Base-by-base conservation (phyloP, 129 eudicot species). In the Chrysanthemum seticuspe region DNA sequence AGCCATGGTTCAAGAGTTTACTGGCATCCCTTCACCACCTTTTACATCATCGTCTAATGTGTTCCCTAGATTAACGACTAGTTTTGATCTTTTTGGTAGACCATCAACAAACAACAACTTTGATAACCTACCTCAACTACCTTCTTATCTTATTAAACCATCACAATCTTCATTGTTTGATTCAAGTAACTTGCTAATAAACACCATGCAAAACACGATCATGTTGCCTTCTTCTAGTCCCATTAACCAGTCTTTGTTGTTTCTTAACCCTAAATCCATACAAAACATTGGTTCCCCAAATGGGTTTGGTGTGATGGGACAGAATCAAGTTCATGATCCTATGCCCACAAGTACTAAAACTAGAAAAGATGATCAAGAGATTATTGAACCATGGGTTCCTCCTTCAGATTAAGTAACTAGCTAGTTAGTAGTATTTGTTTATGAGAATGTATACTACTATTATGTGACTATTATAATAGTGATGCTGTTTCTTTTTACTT, bases 1-100 rank as follows among this genome's bases (percentile, higher is more conserved):
- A 76, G 95, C 93, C 76, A 92, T 92, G 98, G 98, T 92, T 25
- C 98, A 92, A 61, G 96, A 92, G 49, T 89, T 89, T 45, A 92
- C 98, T 1, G 98, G 98, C 60, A 85, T 92, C 31, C 96, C 98
- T 10, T 79, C 89, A 2, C 91, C 91, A 2, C 96, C 98, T 0
- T 87, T 89, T 36, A 18, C 83, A 1, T 48, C 78, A 19, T 74
- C 80, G 8, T 76, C 87, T 84, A 0, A 4, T 80, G 7, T 76
- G 79, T 62, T 45, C 67, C 68, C 79, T 2, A 80, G 91, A 57
- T 51, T 61, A 50, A 27, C 18, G 21, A 57, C 59, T 13, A 76
- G 87, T 65, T 75, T 87, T 48, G 98, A 87, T 80, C 77, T 92
- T 52, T 92, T 87, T 72, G 83, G 84, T 71, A 66, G 84, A 51